phyloP scores from a whole-genome alignment of 441 rosid genomes.

The Hura crepitans region DNA sequence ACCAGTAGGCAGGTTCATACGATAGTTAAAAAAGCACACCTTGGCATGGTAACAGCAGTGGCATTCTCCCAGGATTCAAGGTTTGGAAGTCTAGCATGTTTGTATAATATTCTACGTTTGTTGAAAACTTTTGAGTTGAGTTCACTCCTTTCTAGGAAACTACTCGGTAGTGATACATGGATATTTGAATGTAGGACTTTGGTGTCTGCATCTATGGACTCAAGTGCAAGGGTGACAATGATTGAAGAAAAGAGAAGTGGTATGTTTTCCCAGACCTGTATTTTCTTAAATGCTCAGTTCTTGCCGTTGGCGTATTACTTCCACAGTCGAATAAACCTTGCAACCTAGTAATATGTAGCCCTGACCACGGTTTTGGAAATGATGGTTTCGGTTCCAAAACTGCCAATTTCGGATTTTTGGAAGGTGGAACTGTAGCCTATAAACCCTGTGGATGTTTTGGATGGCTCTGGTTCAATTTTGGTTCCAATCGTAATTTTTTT shows the following conservation, averaged over 20 bases:
- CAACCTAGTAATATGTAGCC: not conserved
- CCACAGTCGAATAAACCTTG: not conserved
- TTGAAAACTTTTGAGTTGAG: not conserved
- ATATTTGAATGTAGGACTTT: constrained; percentile 53
- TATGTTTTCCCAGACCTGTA: constrained; percentile 13
- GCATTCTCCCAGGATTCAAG: constrained; percentile 85
- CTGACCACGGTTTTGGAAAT: too few species aligned
- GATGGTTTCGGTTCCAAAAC: too few species aligned
- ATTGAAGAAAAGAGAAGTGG: constrained; percentile 47
- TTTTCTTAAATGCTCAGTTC: not conserved
- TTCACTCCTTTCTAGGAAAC: constrained; percentile 3
- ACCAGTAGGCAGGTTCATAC: constrained; percentile 40
- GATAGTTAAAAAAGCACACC: constrained; percentile 64
- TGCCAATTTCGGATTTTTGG: too few species aligned
- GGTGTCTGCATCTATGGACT: constrained; percentile 83
- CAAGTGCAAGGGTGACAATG: constrained; percentile 75
- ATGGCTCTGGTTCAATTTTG: too few species aligned
- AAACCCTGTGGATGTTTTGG: too few species aligned
- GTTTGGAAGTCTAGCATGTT: constrained; percentile 31
- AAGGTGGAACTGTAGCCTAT: too few species aligned
- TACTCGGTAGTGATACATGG: constrained; percentile 13
- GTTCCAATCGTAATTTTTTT: too few species aligned
- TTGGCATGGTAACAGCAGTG: constrained; percentile 77
- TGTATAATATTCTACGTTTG: not conserved
- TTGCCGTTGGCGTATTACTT: not conserved